Evolutionary conservation across 1,284 basidiomycete species (phyloP).

Genomic region (Tylopilus sp.): DNA sequence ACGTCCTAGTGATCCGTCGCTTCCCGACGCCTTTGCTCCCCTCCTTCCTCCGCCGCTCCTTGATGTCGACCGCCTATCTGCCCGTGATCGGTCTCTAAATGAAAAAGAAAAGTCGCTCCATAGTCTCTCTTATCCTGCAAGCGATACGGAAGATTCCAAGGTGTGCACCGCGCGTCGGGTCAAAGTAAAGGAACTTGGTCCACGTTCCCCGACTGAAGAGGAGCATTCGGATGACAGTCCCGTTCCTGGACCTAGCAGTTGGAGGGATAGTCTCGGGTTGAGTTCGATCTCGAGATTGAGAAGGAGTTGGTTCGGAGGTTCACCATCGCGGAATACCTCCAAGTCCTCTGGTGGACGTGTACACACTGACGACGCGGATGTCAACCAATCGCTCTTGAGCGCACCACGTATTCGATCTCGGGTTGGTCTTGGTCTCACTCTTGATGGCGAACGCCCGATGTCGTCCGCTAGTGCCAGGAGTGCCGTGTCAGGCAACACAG

Average conservation of each 20-base stretch:
- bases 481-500: constrained; percentile 47
- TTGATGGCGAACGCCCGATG: constrained; percentile 47
- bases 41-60: constrained; percentile 41
- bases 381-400: constrained; percentile 35
- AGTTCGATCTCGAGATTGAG: constrained; percentile 44
- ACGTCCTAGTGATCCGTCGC: constrained; percentile 20
- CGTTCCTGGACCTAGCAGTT: constrained; percentile 29
- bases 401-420: constrained; percentile 22
- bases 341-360: constrained; percentile 34
- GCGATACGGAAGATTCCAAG: constrained; percentile 47
- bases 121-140: constrained; percentile 36
- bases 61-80: constrained; percentile 34
- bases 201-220: constrained; percentile 29
- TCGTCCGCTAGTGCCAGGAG: constrained; percentile 54
- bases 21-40: constrained; percentile 34
- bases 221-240: constrained; percentile 23
- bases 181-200: constrained; percentile 44
- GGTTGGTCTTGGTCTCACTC: constrained; percentile 32
- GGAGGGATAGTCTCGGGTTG: constrained; percentile 38
- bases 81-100: constrained; percentile 28
- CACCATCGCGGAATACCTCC: constrained; percentile 35
- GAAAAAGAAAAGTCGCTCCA: constrained; percentile 34
- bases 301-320: constrained; percentile 49
- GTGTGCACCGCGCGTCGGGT: constrained; percentile 59
- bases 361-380: constrained; percentile 45